Base-by-base conservation (phyloP, 169 alveolate species). In the Cryptosporidium parvum region DNA sequence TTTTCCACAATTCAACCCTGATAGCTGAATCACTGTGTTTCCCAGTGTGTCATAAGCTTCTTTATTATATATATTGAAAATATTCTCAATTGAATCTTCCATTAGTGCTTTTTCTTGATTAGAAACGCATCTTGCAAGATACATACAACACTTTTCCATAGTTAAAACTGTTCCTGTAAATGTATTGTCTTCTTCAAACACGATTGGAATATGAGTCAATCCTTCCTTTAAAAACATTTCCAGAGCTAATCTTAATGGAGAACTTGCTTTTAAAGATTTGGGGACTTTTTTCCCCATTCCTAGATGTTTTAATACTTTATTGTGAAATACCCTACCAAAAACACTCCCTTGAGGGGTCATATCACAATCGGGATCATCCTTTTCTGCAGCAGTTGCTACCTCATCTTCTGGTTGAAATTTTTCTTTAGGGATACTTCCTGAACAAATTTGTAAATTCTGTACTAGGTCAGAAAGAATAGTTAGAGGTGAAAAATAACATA, bases 401-500 rank as follows among this genome's bases (percentile, higher is more conserved):
- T 48, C 56, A n/a, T 18, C 33, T 8, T 72, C 52, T 6, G 42
- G 1, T 29, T 56, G 67, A 8, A 56, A 56, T 56, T 42, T 42
- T 8, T 23, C 67, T 26, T 26, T 56, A 1, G 39, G 7, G 0
- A 8, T 42, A 42, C 14, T 14, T 52, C 44, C 85, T 16, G 85
- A 48, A 33, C 89, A 80, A 31, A 80, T 80, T 16, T 80, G 89
- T 18, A 80, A 42, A 42, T 80, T 44, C 62, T 80, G 89, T 9
- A 80, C 75, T 33, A 80, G 4, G 16, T 45, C 56, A 45, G 75
- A 61, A 45, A 80, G 89, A 29, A 80, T 42, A 16, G 75, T 44
- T 7, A 62, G 42, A 12, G 89, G 89, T 35, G 89, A 80, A 80
- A 80, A 62, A 51, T 80, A 80, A 37, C 89, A 80, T 42, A 80